Evolutionary conservation across 139 green algal species (phyloP).

Genomic region (Closterium sp.): DNA sequence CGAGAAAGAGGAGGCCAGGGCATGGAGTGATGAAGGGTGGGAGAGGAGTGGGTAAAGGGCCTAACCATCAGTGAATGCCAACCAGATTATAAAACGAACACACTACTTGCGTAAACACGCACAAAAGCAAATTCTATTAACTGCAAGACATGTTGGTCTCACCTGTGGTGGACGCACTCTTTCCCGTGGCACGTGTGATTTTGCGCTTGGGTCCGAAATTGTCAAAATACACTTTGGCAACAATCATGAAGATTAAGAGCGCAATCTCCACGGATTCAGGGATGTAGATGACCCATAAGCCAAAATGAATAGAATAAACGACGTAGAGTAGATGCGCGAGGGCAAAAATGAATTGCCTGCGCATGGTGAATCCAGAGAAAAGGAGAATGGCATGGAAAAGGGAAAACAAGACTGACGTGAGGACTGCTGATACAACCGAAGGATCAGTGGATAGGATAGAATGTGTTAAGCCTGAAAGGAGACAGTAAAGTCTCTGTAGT

Average conservation of each 20-base stretch:
- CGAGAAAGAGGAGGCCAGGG: too few relatives aligned
- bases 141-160: not conserved
- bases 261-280: not conserved
- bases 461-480: too few relatives aligned
- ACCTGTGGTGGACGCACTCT: not conserved
- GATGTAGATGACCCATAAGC: not conserved
- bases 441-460: too few relatives aligned
- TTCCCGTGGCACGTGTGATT: not conserved
- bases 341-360: slow-evolving; percentile 10
- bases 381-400: not conserved
- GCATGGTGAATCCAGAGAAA: not conserved
- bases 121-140: not conserved
- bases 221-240: not conserved
- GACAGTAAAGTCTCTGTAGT: too few relatives aligned
- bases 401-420: not conserved
- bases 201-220: not conserved
- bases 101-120: too few relatives aligned
- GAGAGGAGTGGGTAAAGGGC: too few relatives aligned
- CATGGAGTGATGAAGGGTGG: too few relatives aligned
- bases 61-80: too few relatives aligned
- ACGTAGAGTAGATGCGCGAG: slow-evolving; percentile 4
- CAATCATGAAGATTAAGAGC: not conserved
- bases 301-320: slow-evolving; percentile 8
- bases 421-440: too few relatives aligned
- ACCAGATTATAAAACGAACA: too few relatives aligned